phyloP scores from a whole-genome alignment of 2,329 filamentous ascomycete genomes.

The Coniochaeta ligniaria region DNA sequence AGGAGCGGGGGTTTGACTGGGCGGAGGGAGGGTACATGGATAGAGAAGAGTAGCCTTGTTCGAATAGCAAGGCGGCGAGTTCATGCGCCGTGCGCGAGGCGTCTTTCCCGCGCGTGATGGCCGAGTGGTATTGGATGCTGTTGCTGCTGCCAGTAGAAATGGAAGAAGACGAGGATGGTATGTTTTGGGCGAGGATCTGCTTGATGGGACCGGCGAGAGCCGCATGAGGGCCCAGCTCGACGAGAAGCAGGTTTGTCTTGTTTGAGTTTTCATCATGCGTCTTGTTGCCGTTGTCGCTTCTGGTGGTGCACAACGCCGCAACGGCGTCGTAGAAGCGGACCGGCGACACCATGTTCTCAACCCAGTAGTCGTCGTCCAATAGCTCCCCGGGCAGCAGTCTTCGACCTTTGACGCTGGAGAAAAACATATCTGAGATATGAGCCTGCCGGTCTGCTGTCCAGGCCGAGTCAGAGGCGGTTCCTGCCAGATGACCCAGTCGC shows the following conservation, averaged over 20 bases:
- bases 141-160: too few species aligned
- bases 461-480: too few species aligned
- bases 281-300: too few species aligned
- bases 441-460: too few species aligned
- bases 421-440: too few species aligned
- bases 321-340: conserved; percentile 24
- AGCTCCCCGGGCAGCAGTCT: too few species aligned
- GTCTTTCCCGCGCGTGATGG: conserved; percentile 11
- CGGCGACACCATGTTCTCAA: conserved; percentile 23
- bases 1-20: conserved; percentile 14
- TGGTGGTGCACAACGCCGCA: background rate
- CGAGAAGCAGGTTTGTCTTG: too few species aligned
- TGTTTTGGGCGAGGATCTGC: conserved; percentile 15
- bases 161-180: conserved; percentile 11
- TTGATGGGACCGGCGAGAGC: conserved; percentile 19
- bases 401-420: too few species aligned
- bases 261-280: too few species aligned
- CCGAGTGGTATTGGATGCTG: conserved; percentile 12
- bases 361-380: conserved; percentile 20
- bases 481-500: too few species aligned
- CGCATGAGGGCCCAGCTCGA: conserved; percentile 23
- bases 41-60: too few species aligned
- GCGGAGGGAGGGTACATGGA: too few species aligned
- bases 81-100: conserved; percentile 14
- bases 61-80: conserved; percentile 17